Evolutionary conservation across 306 rosid species (phyloP), one percentile per base, ranked within the genome.

Genomic region (Prunus dulcis): DNA sequence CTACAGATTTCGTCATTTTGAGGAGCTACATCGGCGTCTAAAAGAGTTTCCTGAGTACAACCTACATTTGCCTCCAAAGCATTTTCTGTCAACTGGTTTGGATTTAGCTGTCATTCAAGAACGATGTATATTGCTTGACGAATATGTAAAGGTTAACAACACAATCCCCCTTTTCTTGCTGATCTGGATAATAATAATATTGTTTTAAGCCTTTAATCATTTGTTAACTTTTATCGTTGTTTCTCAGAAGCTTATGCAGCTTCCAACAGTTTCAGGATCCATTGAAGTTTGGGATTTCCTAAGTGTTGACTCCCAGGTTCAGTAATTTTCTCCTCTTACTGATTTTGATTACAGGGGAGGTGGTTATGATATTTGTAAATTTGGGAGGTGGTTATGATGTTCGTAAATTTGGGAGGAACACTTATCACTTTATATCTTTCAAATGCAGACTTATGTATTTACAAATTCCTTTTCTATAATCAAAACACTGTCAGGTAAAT

Each of bases 221-320:
- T 73, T 61, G 41, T 49, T 79, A 84, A 73, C 62, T 25, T 15
- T 34, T 57, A 5, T 85, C 69, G 30, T 80, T 84, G 22, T 60
- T 69, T 71, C 71, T 82, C 97, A 96, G 99, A 84, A 85, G 81
- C 93, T 96, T 71, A 89, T 92, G 96, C 96, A 86, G 85, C 92
- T 96, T 75, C 99, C 98, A 71, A 88, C 85, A 81, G 83, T 96
- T 84, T 96, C 98, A 61, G 99, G 93, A 82, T 96, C 98, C 80
- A 91, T 96, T 86, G 99, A 96, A 89, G 96, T 92, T 69, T 96
- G 99, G 98, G 99, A 96, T 86, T 96, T 96, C 80, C 89, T 96
- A 72, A 92, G 98, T 84, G 99, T 96, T 19, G 99, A 96, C 80
- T 96, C 99, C 65, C 99, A 96, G 99, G 99, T 96, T 73, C 72